Evolutionary conservation across 371 early-diverging fungal genomes (phyloP), one percentile per base, ranked within the genome.

Genomic region (Rhizopus arrhizus): DNA sequence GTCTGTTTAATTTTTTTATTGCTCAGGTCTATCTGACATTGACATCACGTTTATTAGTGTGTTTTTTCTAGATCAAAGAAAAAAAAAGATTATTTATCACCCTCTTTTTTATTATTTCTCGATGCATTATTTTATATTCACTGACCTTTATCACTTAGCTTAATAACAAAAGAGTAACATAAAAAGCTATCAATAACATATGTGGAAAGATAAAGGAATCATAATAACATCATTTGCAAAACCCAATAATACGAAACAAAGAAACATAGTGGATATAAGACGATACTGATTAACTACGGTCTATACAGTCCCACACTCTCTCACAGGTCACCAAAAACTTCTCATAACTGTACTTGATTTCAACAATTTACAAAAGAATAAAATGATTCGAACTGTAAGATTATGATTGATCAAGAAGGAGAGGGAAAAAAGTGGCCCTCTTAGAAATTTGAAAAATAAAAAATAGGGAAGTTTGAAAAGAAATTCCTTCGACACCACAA

Each of bases 11-110:
- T 47, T 47, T 47, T 8, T 47, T 47, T 47, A 47, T 28, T 47
- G 47, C 47, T 47, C 47, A 47, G 47, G 47, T 47, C 47, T 47
- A 47, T 47, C 47, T 47, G 47, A 47, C 16, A 47, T 47, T 47
- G 47, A 16, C 47, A 47, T 47, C 47, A 47, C 47, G 47, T 47
- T 43, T 43, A 43, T 43, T 43, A 16, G 45, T 43, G 45, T 43
- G 46, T 22, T 43, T 43, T 43, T 43, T 43, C 45, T 43, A 43
- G 45, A 43, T 43, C 45, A 43, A 43, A 43, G 45, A 43, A 43
- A 43, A 43, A 43, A 43, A 43, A 43, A 43, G 45, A 13, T 47
- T 47, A 47, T 47, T 47, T 47, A 47, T 47, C 16, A 47, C 47
- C 22, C 47, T 47, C 47, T 47, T 47, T 47, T 47, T 47, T 47